These are phyloP conservation scores for Maudiozyma humilis DNA, from an alignment of 1,139 yeast species.

Conservation along the genomic window DNA sequence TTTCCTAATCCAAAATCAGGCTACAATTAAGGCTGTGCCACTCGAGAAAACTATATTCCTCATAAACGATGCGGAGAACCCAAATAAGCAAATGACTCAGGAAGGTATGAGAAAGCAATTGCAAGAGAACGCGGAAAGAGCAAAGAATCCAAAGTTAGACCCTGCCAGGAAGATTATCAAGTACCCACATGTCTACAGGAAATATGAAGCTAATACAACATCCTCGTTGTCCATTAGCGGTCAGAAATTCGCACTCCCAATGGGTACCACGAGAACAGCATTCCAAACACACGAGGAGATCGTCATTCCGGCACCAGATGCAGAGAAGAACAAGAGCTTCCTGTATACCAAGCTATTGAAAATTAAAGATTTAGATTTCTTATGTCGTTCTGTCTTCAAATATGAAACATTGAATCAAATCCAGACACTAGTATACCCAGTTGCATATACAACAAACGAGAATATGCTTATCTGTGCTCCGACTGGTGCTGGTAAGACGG, in stretches of 20 bases:
- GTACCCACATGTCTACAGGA: conserved; percentile 83
- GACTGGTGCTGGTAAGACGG: conserved; percentile 99
- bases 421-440: conserved; percentile 87
- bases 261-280: conserved; percentile 65
- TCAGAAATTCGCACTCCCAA: conserved; percentile 68
- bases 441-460: conserved; percentile 87
- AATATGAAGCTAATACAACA: conserved; percentile 59
- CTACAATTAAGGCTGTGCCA: conserved; percentile 27
- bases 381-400: conserved; percentile 79
- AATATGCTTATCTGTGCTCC: conserved; percentile 98
- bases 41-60: conserved; percentile 16
- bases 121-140: conserved; percentile 43
- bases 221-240: conserved; percentile 60
- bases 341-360: conserved; percentile 49
- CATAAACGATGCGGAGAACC: conserved; percentile 11
- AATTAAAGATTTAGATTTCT: conserved; percentile 56
- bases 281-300: conserved; percentile 73
- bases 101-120: conserved; percentile 53
- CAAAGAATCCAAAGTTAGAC: conserved; percentile 44
- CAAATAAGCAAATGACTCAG: conserved; percentile 39
- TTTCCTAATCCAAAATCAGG: conserved; percentile 49
- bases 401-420: conserved; percentile 75
- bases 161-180: conserved; percentile 42
- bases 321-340: conserved; percentile 35
- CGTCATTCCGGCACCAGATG: conserved; percentile 63